Evolutionary conservation across 768 basidiomycete species (phyloP).

Genomic region (Amanita pseudoporphyria): DNA sequence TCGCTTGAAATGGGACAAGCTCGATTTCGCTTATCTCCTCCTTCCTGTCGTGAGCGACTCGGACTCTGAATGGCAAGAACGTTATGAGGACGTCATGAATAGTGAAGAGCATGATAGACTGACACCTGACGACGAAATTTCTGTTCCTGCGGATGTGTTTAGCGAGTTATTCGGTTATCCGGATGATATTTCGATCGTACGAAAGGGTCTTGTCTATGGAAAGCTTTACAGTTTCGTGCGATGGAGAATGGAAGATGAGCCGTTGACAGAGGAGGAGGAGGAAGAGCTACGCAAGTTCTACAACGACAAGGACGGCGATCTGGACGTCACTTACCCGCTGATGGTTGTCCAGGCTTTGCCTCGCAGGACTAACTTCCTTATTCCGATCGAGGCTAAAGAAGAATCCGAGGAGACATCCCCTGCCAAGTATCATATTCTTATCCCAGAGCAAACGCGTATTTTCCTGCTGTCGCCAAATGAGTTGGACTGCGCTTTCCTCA

Average conservation of each 20-base stretch:
- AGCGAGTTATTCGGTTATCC: conserved; percentile 36
- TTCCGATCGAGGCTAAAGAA: conserved; percentile 24
- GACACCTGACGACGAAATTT: conserved; percentile 12
- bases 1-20: too few relatives aligned
- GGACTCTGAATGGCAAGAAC: conserved; percentile 34
- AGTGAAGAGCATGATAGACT: conserved; percentile 2
- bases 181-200: conserved; percentile 41
- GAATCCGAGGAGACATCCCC: background rate
- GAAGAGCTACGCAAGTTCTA: conserved; percentile 15
- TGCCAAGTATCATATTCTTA: conserved; percentile 26
- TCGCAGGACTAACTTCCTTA: too few relatives aligned
- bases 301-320: conserved; percentile 14
- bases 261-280: conserved; percentile 40
- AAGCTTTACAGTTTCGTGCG: conserved; percentile 43
- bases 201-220: conserved; percentile 30
- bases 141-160: conserved; percentile 36
- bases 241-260: too few relatives aligned
- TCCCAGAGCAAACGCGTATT: conserved; percentile 35
- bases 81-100: conserved; percentile 38
- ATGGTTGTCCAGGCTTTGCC: conserved; percentile 45
- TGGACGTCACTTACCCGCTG: conserved; percentile 50
- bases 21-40: conserved; percentile 59
- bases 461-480: conserved; percentile 45
- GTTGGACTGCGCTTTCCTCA: conserved; percentile 40
- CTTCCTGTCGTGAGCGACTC: conserved; percentile 30